Evolutionary conservation across 2,329 filamentous ascomycete species (phyloP), one percentile per base, ranked within the genome.

Genomic region (Pyrenophora seminiperda): DNA sequence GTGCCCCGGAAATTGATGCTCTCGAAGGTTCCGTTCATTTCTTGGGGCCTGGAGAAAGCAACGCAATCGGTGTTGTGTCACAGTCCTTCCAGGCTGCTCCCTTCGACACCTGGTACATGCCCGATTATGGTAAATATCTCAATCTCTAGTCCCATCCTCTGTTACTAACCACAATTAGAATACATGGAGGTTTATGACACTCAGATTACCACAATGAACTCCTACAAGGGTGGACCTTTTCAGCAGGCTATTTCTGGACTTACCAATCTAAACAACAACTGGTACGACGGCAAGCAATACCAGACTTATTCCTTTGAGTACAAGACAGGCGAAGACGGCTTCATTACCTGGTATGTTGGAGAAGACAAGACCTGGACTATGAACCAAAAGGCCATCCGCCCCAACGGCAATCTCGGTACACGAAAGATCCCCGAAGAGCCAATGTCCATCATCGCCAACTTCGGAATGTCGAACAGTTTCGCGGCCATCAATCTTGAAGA

Each of bases 1-100:
- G 83, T 50, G 83, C 85, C 1, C 87, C 87, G 0, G 87, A 90
- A 76, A 88, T 90, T 53, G 87, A 90, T 79, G 85, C 81, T 10
- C 75, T 90, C 33, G 87, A 90, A 77, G 87, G 83, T n/a, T 86
- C 81, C 59, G 83, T 84, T 11, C 74, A 71, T 5, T 75, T 77
- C 14, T 62, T 86, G 18, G 79, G 81, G 13, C 73, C 76, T 31
- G 74, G 76, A n/a, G 66, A 77, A 15, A 76, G 74, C 24, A 77
- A 76, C n/a, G 76, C 76, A 27, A 77, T 86, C 40, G 86, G 86
- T 37, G 75, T 77, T 15, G 86, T 83, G 2, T 88, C 86, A 5
- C 85, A 89, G 61, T 86, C 83, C 68, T 80, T 82, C 63, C 85
- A 89, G 62, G 78, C 84, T 50, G 87, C 86, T 1, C 87, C 86